phyloP scores from a whole-genome alignment of 140 eudicot species.

The Cichorium intybus region DNA sequence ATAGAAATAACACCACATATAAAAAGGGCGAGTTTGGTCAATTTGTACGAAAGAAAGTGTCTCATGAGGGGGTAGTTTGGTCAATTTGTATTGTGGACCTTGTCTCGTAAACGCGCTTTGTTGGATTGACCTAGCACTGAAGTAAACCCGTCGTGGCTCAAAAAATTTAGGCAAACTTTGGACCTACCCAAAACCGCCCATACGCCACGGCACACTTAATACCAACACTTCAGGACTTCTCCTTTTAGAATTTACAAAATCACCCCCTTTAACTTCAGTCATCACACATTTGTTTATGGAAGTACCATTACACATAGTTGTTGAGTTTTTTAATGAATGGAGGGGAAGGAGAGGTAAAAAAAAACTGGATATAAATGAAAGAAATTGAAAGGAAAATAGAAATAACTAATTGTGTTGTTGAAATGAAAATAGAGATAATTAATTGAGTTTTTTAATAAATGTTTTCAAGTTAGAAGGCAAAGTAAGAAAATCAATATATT shows the following conservation, averaged over 20 bases:
- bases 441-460: too few relatives aligned
- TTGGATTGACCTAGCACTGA: conserved; percentile 30
- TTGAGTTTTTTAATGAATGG: too few relatives aligned
- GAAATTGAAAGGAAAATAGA: too few relatives aligned
- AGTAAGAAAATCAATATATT: too few relatives aligned
- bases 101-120: conserved; percentile 38
- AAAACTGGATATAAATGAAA: too few relatives aligned
- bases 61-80: conserved; percentile 17
- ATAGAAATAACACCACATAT: neutral
- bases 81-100: conserved; percentile 14
- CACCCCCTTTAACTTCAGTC: neutral
- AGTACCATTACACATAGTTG: too few relatives aligned
- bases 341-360: too few relatives aligned
- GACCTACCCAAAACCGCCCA: conserved; percentile 27
- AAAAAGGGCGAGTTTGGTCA: conserved; percentile 20
- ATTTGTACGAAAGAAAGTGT: neutral
- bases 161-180: conserved; percentile 18
- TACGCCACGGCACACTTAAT: conserved; percentile 12
- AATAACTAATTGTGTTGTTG: too few relatives aligned
- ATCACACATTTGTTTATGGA: neutral
- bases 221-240: neutral
- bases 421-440: too few relatives aligned
- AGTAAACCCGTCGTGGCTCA: conserved; percentile 17
- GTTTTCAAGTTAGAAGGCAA: too few relatives aligned
- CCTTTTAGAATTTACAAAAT: neutral